These are phyloP conservation scores for Pyrus pyrifolia DNA, from an alignment of 306 rosid species.

Conservation along the genomic window DNA sequence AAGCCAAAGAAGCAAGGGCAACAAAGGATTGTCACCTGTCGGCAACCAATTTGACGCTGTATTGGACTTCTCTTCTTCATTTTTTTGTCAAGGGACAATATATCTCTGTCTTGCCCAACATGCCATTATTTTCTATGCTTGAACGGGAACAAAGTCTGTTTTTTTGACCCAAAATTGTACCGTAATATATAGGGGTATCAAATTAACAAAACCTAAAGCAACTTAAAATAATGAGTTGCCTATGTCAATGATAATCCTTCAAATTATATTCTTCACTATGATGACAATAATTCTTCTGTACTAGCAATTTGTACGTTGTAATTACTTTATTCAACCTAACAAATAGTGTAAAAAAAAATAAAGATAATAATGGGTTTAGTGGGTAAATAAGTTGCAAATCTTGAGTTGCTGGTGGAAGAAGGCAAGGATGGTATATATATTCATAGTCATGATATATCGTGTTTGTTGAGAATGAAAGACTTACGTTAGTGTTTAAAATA, in stretches of 20 bases:
- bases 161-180: conserved; percentile 31
- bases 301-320: not conserved
- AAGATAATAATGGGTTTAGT: not conserved
- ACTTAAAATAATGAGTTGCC: not conserved
- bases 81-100: not conserved
- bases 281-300: not conserved
- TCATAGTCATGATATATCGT: too few relatives aligned
- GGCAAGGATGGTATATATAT: not conserved
- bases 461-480: too few relatives aligned
- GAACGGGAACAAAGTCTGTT: conserved; percentile 29
- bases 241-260: conserved; percentile 14
- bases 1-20: not conserved
- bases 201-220: not conserved
- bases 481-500: too few relatives aligned
- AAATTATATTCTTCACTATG: not conserved
- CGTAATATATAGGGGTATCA: not conserved
- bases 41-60: conserved; percentile 21
- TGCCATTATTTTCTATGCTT: conserved; percentile 28
- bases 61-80: not conserved
- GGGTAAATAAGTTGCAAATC: not conserved
- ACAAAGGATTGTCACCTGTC: conserved; percentile 34
- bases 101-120: conserved; percentile 25
- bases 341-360: not conserved
- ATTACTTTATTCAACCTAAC: not conserved
- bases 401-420: not conserved